Conservation (phyloP, 805 yeast genomes). For the Saturnispora ahearnii region DNA sequence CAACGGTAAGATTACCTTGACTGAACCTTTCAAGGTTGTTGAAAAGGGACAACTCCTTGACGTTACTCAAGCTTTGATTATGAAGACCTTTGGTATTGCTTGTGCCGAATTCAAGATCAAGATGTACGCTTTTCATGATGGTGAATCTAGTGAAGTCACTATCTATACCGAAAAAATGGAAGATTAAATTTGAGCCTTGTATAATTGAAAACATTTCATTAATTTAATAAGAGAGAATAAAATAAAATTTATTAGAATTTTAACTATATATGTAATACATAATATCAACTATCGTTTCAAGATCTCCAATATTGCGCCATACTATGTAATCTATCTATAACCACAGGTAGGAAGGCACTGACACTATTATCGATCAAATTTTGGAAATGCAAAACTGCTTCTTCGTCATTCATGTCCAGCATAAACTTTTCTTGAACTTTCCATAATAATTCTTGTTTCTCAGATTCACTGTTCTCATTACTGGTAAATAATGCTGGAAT, state of each 20-base stretch:
- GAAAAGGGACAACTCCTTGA: slow-evolving; percentile 70
- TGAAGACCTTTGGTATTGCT: slow-evolving; percentile 94
- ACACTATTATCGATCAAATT: slow-evolving; percentile 90
- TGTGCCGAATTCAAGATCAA: slow-evolving; percentile 83
- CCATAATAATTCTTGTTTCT: slow-evolving; percentile 77
- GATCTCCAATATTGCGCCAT: slow-evolving; percentile 98
- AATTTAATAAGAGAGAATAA: not conserved
- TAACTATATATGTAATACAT: not conserved
- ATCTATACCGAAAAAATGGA: slow-evolving; percentile 7
- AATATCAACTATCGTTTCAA: slow-evolving; percentile 21
- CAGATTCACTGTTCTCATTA: slow-evolving; percentile 37
- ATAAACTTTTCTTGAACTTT: slow-evolving; percentile 93
- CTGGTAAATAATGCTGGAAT: slow-evolving; percentile 72
- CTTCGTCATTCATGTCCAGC: slow-evolving; percentile 89
- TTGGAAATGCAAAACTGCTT: slow-evolving; percentile 91
- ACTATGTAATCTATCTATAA: slow-evolving; percentile 89
- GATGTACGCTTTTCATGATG: slow-evolving; percentile 69
- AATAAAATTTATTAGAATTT: not conserved
- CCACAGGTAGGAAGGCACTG: slow-evolving; percentile 86
- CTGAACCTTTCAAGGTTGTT: slow-evolving; percentile 73
- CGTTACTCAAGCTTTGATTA: slow-evolving; percentile 81
- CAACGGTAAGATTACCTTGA: slow-evolving; percentile 75
- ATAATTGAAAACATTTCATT: slow-evolving; percentile 6
- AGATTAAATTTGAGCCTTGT: slow-evolving; percentile 6
- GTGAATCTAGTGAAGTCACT: slow-evolving; percentile 34